Percentiles rank a stretch among this genome's conserved stretches.
These are phyloP conservation scores for Eryngium alpinum DNA, from an alignment of 140 eudicot species.

Conservation along the genomic window DNA sequence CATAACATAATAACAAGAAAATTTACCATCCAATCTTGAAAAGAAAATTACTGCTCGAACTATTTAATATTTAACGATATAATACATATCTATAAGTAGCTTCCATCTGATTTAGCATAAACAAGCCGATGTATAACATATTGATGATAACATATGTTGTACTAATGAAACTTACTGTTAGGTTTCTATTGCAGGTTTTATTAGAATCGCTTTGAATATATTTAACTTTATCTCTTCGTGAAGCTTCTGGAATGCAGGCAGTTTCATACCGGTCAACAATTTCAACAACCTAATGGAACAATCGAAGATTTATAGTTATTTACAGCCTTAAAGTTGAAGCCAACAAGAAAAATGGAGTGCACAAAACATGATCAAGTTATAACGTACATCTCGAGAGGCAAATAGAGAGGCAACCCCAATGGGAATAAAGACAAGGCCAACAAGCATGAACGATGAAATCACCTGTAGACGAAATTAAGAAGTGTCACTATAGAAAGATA, in stretches of 20 bases:
- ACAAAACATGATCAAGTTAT: background rate
- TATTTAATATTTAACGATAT: background rate
- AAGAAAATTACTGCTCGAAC: background rate
- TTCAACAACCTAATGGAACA: constrained; percentile 64
- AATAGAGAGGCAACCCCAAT: constrained; percentile 77
- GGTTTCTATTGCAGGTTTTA: constrained; percentile 59
- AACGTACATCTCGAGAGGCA: constrained; percentile 81
- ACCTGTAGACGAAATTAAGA: constrained; percentile 39
- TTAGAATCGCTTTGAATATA: constrained; percentile 55
- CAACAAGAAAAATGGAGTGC: background rate
- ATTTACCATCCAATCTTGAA: background rate
- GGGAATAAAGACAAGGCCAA: constrained; percentile 66
- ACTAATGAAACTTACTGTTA: constrained; percentile 26
- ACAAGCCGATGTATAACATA: background rate
- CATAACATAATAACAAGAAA: constrained; percentile 4
- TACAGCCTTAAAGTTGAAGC: background rate
- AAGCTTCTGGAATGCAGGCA: constrained; percentile 40
- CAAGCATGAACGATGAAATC: constrained; percentile 72
- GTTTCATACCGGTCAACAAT: constrained; percentile 74
- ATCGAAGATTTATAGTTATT: constrained; percentile 17
- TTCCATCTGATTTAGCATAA: background rate
- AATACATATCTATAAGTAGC: background rate
- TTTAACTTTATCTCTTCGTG: constrained; percentile 44
- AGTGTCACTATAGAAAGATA: background rate
- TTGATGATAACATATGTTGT: background rate